Evolutionary conservation across 1,284 basidiomycete species (phyloP), one percentile per base, ranked within the genome.

Genomic region (Cutaneotrichosporon sp.): DNA sequence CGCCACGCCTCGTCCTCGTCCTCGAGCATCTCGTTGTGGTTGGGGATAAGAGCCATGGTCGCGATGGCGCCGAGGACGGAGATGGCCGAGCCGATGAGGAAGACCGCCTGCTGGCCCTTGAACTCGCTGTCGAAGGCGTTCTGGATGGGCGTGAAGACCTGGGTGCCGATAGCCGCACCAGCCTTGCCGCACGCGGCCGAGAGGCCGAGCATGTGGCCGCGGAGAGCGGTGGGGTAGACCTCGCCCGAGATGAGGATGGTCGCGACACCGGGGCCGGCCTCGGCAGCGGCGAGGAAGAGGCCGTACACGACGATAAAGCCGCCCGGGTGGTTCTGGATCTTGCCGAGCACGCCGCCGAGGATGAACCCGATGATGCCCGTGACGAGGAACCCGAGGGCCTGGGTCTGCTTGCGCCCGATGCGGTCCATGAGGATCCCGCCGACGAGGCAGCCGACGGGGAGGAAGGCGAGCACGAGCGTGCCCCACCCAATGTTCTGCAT

Each of bases 381-480:
- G 18, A 57, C 43, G 29, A 58, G 22, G 54, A 63, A 55, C 7
- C 67, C 69, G 50, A 67, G 53, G 31, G 69, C 62, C 50, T 68
- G 61, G 34, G 66, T 85, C 72, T 83, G 83, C 62, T 89, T 82
- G 69, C 89, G 90, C 1, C 84, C 80, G 49, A 84, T 77, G 7
- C 88, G 87, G 62, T 89, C 88, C 56, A 83, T 85, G 55, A 90
- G 85, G n/a, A 89, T 74, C n/a, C 89, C 77, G 72, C 89, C 89
- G 4, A 89, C 87, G 46, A 84, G 82, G 76, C 90, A 89, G 1
- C 89, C 89, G 27, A 88, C 25, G 81, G 80, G 64, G 29, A 64
- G 58, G 62, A 75, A 75, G 18, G 62, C 38, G 62, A 73, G 73
- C 55, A 75, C 67, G 22, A 73, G 55, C 4, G 68, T 68, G 3